Base-by-base conservation (phyloP, 108 stramenopile genomes). In the Nitzschia sp. region DNA sequence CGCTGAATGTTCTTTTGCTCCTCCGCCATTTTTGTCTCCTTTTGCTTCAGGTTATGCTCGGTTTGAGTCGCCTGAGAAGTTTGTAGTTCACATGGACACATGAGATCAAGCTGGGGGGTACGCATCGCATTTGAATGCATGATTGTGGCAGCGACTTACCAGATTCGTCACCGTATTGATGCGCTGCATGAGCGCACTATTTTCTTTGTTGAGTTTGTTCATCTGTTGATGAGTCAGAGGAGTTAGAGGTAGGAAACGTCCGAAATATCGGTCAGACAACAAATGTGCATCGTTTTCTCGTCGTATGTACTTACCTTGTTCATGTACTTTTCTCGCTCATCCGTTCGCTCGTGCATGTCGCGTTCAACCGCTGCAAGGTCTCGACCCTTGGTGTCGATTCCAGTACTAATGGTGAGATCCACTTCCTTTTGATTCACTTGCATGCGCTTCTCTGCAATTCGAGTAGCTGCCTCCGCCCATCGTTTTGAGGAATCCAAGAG, bases 191-290 rank as follows among this genome's bases (percentile, higher is more conserved):
- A 94, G 16, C 1, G 48, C 19, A 16, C 77, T 72, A 60, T 77
- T 64, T 57, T 94, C 87, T 50, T 82, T 84, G 66, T 94, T 91
- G n/a, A 88, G 58, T 38, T 62, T 72, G 45, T 73, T 82, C 47
- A 88, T 89, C 53, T 69, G 38, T 11, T 4, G 55, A 52, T n/a
- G 48, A 48, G 52, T 19, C 33, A 47, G 23, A 45, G 52, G 27
- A 21, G 25, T 8, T 3, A 3, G 23, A 45, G 6, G 6, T 19
- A 23, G 63, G 23, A 45, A 65, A 31, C 48, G 25, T 8, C 5
- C 19, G 23, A 45, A 19, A 9, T 19, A 23, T 4, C 11, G 38
- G 13, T 6, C 9, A 9, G 6, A 13, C 9, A 41, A 41, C 38
- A 6, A 41, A 41, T 41, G 38, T 13, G 38, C 9, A 41, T 13